phyloP scores from a whole-genome alignment of 2,329 filamentous ascomycete genomes.

The Clonostachys chloroleuca region DNA sequence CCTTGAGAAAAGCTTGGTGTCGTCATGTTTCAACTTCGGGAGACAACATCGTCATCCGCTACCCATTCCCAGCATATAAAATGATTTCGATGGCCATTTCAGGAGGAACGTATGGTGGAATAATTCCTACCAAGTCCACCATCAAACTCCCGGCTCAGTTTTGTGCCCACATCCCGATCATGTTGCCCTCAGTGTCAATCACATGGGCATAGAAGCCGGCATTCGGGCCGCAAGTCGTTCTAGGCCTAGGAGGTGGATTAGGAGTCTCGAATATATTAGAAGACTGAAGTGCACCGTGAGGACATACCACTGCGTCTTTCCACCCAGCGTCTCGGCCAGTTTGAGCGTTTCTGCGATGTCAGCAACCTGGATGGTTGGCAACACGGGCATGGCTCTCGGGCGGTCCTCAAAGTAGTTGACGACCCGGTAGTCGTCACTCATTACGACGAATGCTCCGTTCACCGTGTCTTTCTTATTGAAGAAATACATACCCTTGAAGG shows the following conservation, averaged over 20 bases:
- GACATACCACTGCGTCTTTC: constrained; percentile 26
- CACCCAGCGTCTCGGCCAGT: constrained; percentile 19
- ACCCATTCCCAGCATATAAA: too few species aligned
- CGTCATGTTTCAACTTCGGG: too few species aligned
- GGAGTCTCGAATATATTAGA: background rate
- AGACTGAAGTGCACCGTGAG: background rate
- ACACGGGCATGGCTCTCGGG: constrained; percentile 15
- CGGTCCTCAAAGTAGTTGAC: constrained; percentile 15
- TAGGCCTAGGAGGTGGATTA: constrained; percentile 16
- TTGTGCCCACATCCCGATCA: constrained; percentile 25
- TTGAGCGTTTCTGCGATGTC: constrained; percentile 23
- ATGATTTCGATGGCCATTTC: too few species aligned
- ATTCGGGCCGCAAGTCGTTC: constrained; percentile 23
- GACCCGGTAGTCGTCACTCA: constrained; percentile 19
- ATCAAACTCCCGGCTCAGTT: background rate
- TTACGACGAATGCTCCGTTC: constrained; percentile 25
- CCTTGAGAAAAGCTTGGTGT: too few species aligned
- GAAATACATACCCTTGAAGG: constrained; percentile 21
- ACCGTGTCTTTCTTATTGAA: constrained; percentile 24
- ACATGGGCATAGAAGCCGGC: constrained; percentile 28
- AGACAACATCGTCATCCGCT: too few species aligned
- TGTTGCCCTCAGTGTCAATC: constrained; percentile 30
- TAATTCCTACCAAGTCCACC: constrained; percentile 1
- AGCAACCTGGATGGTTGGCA: constrained; percentile 24
- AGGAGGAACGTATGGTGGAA: background rate